Evolutionary conservation across 805 yeast species (phyloP), one percentile per base, ranked within the genome.

Genomic region (Monosporozyma unispora): DNA sequence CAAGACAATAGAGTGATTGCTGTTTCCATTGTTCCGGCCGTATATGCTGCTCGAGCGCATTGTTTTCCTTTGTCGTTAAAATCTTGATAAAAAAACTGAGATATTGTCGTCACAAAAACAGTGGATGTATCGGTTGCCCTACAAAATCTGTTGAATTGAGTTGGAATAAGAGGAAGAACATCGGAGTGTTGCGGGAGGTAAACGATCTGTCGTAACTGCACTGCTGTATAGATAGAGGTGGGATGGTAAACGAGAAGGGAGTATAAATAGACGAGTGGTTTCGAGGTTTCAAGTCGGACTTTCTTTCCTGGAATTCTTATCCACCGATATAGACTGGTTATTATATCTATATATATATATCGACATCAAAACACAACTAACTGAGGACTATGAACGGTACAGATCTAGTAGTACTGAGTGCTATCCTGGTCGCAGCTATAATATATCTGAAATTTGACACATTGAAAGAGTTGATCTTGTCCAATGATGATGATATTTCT

Each of bases 371-470:
- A 18, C 16, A 25, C 35, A 18, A 11, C 7, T 18, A 35, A 5
- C 8, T n/a, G n/a, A 3, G 6, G 5, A 19, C 4, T 35, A 69
- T 88, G 56, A 95, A 88, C 64, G 71, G 81, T 5, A 72, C 86
- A 50, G 96, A 89, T 67, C 67, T 82, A 53, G 64, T 82, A 23
- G 89, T 87, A 14, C 70, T 89, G 48, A 83, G 39, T 3, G 3
- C 50, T 12, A 21, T 48, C 10, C 22, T 48, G 4, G 31, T 46
- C 9, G 48, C 47, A 6, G 27, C 50, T 3, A 23, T 45, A 1
- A 14, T 51, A 1, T 55, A 54, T 40, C 31, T 16, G 7, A 46
- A 50, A 18, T 19, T 44, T 21, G 53, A 54, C 3, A 28, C 47
- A 2, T 48, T 55, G n/a, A 50, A 46, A 19, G 57, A 50, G 37